Conservation (phyloP, 495 filamentous ascomycete genomes). For the Aspergillus diversus region DNA sequence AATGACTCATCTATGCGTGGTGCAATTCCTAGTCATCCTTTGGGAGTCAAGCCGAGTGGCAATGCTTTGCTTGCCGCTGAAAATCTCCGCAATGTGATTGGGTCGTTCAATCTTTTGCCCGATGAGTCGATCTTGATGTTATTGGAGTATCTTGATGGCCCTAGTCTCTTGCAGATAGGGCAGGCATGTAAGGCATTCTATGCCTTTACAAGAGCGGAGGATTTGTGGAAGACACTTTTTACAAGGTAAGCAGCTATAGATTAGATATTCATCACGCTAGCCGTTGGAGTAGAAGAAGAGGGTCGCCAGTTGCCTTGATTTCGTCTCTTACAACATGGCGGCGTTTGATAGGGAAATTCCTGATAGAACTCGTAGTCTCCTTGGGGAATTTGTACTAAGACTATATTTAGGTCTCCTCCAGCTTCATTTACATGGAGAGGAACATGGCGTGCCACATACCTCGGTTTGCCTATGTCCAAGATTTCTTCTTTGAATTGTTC, state of each 20-base stretch:
- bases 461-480: slow-evolving; percentile 60
- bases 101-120: slow-evolving; percentile 65
- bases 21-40: slow-evolving; percentile 75
- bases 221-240: slow-evolving; percentile 88
- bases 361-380: slow-evolving; percentile 1
- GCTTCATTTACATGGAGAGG: slow-evolving; percentile 74
- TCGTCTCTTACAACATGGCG: background rate
- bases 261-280: background rate
- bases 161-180: slow-evolving; percentile 67
- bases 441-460: slow-evolving; percentile 82
- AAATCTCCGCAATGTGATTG: slow-evolving; percentile 68
- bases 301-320: background rate
- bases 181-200: slow-evolving; percentile 86
- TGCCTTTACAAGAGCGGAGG: slow-evolving; percentile 82
- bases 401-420: slow-evolving; percentile 38
- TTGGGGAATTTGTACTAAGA: slow-evolving; percentile 9
- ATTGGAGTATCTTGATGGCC: slow-evolving; percentile 73
- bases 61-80: slow-evolving; percentile 73
- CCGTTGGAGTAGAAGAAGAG: background rate
- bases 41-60: slow-evolving; percentile 84
- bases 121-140: slow-evolving; percentile 82
- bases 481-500: slow-evolving; percentile 64
- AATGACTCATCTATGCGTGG: slow-evolving; percentile 26
- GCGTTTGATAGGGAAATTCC: background rate
- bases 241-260: slow-evolving; percentile 66